Percentiles rank a stretch among this genome's conserved stretches.
Conservation (phyloP, 306 rosid genomes). For the Lathyrus oleraceus region DNA sequence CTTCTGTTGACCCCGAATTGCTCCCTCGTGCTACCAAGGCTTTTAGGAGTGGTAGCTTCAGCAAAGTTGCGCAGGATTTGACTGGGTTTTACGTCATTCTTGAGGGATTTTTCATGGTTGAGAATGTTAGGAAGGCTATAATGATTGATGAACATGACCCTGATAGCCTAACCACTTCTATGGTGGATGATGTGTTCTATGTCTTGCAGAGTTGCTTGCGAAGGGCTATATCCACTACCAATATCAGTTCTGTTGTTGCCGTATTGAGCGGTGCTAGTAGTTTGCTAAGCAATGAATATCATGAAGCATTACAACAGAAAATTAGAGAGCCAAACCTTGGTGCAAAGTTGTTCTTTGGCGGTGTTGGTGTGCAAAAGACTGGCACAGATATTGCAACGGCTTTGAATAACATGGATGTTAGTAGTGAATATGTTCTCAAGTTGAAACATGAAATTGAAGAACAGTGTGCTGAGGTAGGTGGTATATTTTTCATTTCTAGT, state of each 20-base stretch:
- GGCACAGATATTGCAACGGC: conserved; percentile 89
- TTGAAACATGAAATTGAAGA: conserved; percentile 91
- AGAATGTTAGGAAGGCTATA: conserved; percentile 91
- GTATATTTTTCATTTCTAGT: conserved; percentile 25
- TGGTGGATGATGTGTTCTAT: conserved; percentile 97
- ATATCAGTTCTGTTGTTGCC: conserved; percentile 87
- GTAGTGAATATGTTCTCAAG: conserved; percentile 86
- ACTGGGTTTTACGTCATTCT: conserved; percentile 88
- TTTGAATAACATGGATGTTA: conserved; percentile 87
- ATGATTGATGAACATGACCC: conserved; percentile 81
- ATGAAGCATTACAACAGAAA: conserved; percentile 82
- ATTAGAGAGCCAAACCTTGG: conserved; percentile 92
- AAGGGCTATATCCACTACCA: conserved; percentile 85
- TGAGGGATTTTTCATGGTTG: conserved; percentile 97
- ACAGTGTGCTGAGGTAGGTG: conserved; percentile 85
- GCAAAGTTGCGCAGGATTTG: conserved; percentile 81
- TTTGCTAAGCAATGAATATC: conserved; percentile 80
- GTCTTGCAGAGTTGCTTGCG: conserved; percentile 89
- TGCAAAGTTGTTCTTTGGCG: conserved; percentile 88
- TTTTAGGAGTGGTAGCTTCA: conserved; percentile 82
- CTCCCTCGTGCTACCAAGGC: conserved; percentile 88
- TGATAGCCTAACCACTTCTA: conserved; percentile 89
- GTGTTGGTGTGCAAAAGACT: conserved; percentile 82
- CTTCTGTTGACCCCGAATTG: conserved; percentile 82
- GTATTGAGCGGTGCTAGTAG: conserved; percentile 87